A percentile compares a stretch with the other conserved stretches of the same genome.
Conservation (phyloP, 148 eudicot genomes). For the Vaccinium myrtillus region DNA sequence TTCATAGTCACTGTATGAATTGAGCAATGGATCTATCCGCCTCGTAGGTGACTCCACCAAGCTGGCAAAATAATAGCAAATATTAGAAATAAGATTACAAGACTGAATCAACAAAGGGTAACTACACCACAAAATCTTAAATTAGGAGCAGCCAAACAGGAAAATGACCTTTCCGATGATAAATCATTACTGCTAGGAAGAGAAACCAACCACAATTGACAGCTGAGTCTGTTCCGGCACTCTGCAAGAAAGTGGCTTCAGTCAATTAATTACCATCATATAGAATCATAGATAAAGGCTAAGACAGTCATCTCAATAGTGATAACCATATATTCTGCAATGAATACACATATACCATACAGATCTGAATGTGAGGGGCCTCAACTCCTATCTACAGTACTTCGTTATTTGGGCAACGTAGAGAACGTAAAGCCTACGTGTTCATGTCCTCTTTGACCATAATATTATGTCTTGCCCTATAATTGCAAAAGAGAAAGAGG, state of each 20-base stretch:
- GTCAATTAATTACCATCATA: slow-evolving; percentile 4
- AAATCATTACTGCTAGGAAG: slow-evolving; percentile 35
- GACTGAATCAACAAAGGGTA: slow-evolving; percentile 5
- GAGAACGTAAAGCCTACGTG: background rate
- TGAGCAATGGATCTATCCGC: slow-evolving; percentile 55
- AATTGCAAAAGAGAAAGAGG: background rate
- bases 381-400: background rate
- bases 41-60: slow-evolving; percentile 39
- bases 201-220: slow-evolving; percentile 86
- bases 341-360: background rate
- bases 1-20: slow-evolving; percentile 89
- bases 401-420: background rate
- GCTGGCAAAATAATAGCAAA: slow-evolving; percentile 35
- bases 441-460: background rate
- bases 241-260: slow-evolving; percentile 42
- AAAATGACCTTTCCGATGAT: slow-evolving; percentile 54
- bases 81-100: background rate
- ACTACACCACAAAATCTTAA: background rate
- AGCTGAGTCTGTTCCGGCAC: slow-evolving; percentile 96
- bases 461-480: background rate
- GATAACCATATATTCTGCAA: background rate
- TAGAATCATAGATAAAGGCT: background rate
- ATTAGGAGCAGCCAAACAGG: background rate
- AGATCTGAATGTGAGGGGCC: background rate
- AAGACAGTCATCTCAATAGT: background rate